Percentiles rank a stretch among this genome's conserved stretches.
Evolutionary conservation across 768 basidiomycete species (phyloP).

Genomic region (Glaciozyma antarctica): DNA sequence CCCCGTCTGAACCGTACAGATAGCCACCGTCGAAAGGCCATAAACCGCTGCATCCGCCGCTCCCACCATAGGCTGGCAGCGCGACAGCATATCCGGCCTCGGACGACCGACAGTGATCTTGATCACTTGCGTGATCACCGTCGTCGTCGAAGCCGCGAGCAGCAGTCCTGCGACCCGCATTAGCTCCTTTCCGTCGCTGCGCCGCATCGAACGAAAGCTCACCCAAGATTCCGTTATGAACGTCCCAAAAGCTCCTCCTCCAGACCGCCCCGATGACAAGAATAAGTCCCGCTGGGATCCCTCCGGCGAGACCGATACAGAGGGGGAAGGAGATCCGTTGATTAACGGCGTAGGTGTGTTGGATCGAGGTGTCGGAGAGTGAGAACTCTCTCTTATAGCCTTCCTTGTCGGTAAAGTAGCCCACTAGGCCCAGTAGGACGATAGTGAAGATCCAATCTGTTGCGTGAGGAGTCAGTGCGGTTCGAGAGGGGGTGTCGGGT

Average conservation of each 20-base stretch:
- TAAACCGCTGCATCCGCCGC: slow-evolving; percentile 56
- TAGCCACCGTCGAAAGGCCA: slow-evolving; percentile 50
- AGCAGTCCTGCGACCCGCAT: slow-evolving; percentile 47
- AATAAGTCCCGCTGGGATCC: slow-evolving; percentile 62
- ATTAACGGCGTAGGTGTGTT: slow-evolving; percentile 28
- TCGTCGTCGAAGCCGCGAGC: slow-evolving; percentile 66
- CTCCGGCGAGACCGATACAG: slow-evolving; percentile 12
- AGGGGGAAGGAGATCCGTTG: slow-evolving; percentile 16
- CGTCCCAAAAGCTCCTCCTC: slow-evolving; percentile 78
- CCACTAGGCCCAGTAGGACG: slow-evolving; percentile 20
- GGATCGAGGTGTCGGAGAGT: slow-evolving; percentile 57
- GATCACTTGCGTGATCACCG: slow-evolving; percentile 55
- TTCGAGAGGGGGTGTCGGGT: too few relatives aligned
- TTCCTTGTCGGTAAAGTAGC: slow-evolving; percentile 2
- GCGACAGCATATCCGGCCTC: slow-evolving; percentile 48
- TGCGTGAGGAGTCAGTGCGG: too few relatives aligned
- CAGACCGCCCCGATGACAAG: slow-evolving; percentile 53
- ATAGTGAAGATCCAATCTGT: slow-evolving; percentile 18
- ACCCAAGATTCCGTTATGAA: slow-evolving; percentile 54
- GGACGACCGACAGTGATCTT: slow-evolving; percentile 65
- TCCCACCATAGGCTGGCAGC: slow-evolving; percentile 40
- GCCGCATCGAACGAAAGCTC: background rate
- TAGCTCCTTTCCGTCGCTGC: background rate
- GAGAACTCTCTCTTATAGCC: slow-evolving; percentile 67
- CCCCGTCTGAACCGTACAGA: slow-evolving; percentile 1